Evolutionary conservation across 2,329 filamentous ascomycete species (phyloP), one percentile per base, ranked within the genome.

Genomic region (Parastagonospora nodorum): DNA sequence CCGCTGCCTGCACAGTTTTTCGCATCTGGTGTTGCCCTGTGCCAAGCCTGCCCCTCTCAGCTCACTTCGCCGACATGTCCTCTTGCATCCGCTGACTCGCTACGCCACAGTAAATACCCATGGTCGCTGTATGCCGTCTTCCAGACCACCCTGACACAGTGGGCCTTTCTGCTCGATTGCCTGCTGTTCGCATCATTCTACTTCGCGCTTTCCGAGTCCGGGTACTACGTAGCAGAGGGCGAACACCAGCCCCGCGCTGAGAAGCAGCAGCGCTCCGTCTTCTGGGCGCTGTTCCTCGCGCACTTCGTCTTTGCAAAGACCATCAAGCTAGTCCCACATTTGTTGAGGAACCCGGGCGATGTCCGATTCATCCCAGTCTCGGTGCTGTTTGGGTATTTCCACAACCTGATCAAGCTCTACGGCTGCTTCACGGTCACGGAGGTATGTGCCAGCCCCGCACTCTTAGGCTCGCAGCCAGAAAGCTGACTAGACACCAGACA

Each of bases 71-170:
- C 53, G 49, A 55, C 49, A 54, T 51, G 61, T 36, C 30, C 39
- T 52, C 44, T 45, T 50, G 42, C 50, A 45, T 47, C 61, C 52
- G 61, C 64, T 71, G 66, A 70, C 58, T 50, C 51, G 52, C 52
- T 56, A 46, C 50, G 50, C 59, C 36, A 62, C 56, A 96, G 92
- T 66, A 90, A 90, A 68, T 93, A 97, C 73, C 88, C 85, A 42
- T 97, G 92, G 92, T 96, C 88, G 75, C 89, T 90, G 10, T 97
- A 97, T 73, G 91, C 93, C 43, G 86, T 97, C 53, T 90, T 97
- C 76, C 80, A 96, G 69, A 94, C 93, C 24, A 97, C 93, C 12
- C 87, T 97, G 68, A 95, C 91, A 38, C 94, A 92, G 33, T 87
- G 95, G 67, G 90, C 92, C 28, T 86, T 96, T 56, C 73, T 88